Percentiles rank a stretch among this genome's conserved stretches.
phyloP scores from a whole-genome alignment of 78 protist genomes.

The Diacronema lutheri region DNA sequence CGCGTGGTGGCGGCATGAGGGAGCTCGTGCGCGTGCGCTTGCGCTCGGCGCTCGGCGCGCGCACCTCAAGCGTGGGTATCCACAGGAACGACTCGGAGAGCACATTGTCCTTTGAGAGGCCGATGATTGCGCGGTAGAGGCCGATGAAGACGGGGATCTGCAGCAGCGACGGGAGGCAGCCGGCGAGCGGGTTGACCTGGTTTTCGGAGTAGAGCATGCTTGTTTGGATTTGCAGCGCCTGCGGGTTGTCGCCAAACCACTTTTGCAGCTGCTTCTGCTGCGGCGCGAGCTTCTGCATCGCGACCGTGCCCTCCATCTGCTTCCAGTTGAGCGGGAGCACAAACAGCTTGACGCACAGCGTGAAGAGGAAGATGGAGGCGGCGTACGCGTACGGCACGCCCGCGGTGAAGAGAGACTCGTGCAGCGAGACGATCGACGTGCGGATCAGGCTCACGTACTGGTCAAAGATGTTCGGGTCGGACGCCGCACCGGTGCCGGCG shows the following conservation, averaged over 20 bases:
- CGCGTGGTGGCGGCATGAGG: no score
- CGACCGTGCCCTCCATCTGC: not conserved
- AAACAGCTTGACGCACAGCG: not conserved
- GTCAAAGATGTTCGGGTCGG: no score
- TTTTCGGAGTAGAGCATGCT: not conserved
- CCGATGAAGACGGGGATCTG: constrained; percentile 22
- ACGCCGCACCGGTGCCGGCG: no score
- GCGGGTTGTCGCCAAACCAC: not conserved
- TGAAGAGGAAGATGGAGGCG: no score
- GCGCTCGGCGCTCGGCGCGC: no score
- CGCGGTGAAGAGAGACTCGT: no score
- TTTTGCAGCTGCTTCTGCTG: not conserved
- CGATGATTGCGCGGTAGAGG: not conserved
- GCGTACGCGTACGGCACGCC: no score
- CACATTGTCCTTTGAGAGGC: not conserved
- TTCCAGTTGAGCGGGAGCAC: not conserved
- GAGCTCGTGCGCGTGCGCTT: no score
- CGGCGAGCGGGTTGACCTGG: constrained; percentile 21
- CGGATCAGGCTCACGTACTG: no score
- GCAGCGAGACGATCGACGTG: no score
- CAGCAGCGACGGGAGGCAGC: not conserved
- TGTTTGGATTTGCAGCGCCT: not conserved
- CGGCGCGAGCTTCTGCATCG: not conserved
- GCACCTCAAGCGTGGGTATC: constrained; percentile 2
- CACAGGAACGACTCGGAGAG: not conserved